Conservation (phyloP, 768 basidiomycete genomes). For the Tylopilus cervinicoccineus region DNA sequence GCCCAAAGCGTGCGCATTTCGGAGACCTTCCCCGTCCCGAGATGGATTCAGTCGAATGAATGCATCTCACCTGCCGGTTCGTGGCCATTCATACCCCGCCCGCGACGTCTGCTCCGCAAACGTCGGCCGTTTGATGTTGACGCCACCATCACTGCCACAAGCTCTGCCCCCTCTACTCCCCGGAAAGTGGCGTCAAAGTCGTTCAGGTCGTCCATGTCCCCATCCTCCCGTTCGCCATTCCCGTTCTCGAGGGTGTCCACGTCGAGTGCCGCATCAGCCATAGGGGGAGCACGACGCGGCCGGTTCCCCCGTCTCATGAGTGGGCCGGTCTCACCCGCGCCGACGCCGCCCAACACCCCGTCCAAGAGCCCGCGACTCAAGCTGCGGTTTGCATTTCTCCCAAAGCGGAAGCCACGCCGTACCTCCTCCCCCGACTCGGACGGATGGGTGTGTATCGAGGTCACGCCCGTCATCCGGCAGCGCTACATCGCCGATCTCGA, state of each 20-base stretch:
- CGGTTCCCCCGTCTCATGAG: conserved; percentile 2
- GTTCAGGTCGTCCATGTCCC: background rate
- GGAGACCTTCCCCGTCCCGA: conserved; percentile 3
- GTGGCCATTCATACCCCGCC: conserved; percentile 23
- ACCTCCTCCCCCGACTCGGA: conserved; percentile 15
- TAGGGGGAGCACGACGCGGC: conserved; percentile 1
- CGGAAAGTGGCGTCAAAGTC: background rate
- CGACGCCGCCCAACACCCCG: conserved; percentile 9
- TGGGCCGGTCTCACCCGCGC: background rate
- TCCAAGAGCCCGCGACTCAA: conserved; percentile 17
- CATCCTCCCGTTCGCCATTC: conserved; percentile 4
- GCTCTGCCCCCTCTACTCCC: conserved; percentile 13
- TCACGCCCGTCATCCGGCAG: conserved; percentile 23
- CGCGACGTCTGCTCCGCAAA: conserved; percentile 29
- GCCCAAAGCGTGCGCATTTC: conserved; percentile 1
- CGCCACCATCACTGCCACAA: background rate
- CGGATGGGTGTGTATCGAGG: conserved; percentile 31
- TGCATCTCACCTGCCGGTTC: conserved; percentile 16
- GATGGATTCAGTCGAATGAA: background rate
- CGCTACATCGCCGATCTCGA: conserved; percentile 12
- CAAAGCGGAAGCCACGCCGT: conserved; percentile 15
- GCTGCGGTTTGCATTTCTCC: conserved; percentile 13
- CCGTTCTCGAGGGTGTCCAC: conserved; percentile 1
- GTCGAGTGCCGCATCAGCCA: background rate
- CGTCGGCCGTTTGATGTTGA: conserved; percentile 18